Conservation (phyloP, 2,329 filamentous ascomycete species). For the Trichoderma koningii region DNA sequence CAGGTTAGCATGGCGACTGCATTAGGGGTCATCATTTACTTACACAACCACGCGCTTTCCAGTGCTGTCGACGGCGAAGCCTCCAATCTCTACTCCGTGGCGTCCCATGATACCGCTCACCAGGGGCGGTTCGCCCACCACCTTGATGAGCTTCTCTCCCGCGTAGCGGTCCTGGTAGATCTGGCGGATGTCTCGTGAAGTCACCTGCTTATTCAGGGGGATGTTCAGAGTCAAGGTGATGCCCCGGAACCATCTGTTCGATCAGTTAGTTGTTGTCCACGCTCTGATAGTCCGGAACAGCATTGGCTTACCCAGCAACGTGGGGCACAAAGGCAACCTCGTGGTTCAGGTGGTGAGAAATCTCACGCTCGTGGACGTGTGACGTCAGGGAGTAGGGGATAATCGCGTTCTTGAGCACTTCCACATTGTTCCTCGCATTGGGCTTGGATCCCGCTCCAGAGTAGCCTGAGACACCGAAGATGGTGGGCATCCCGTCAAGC, state of each 20-base stretch:
- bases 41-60: slow-evolving; percentile 7
- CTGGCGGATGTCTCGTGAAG: slow-evolving; percentile 86
- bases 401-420: slow-evolving; percentile 67
- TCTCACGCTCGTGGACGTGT: slow-evolving; percentile 93
- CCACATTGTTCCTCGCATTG: slow-evolving; percentile 86
- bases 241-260: slow-evolving; percentile 77
- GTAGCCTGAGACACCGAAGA: slow-evolving; percentile 59
- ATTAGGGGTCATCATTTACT: not conserved
- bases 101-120: slow-evolving; percentile 83
- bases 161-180: slow-evolving; percentile 96
- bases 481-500: not conserved
- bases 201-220: slow-evolving; percentile 83
- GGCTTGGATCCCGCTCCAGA: slow-evolving; percentile 95
- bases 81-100: slow-evolving; percentile 91
- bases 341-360: slow-evolving; percentile 67
- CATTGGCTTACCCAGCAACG: slow-evolving; percentile 40
- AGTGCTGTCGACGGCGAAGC: slow-evolving; percentile 47
- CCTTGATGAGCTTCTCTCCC: slow-evolving; percentile 91
- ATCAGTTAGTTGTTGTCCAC: not conserved
- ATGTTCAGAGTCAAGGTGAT: slow-evolving; percentile 92
- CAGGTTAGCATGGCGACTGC: not conserved
- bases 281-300: not conserved
- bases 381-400: slow-evolving; percentile 72
- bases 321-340: slow-evolving; percentile 87
- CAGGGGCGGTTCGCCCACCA: slow-evolving; percentile 84